Evolutionary conservation across 2,329 filamentous ascomycete species (phyloP).

Genomic region (Pseudogymnoascus sp.): DNA sequence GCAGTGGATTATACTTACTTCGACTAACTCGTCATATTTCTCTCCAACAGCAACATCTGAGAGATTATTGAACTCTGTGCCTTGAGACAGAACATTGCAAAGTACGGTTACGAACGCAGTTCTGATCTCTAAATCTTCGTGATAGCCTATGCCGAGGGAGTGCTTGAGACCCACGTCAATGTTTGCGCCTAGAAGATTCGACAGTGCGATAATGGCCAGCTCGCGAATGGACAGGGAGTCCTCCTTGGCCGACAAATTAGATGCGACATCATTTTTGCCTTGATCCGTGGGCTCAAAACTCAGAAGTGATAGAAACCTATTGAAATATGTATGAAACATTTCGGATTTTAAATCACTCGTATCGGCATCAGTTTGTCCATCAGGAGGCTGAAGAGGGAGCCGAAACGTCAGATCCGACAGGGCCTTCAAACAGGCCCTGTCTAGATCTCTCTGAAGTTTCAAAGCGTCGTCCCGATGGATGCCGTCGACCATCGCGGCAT

Average conservation of each 20-base stretch:
- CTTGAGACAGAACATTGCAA: slow-evolving; percentile 62
- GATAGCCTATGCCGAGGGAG: slow-evolving; percentile 60
- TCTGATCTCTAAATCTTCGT: slow-evolving; percentile 60
- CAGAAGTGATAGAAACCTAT: slow-evolving; percentile 56
- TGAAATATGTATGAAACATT: slow-evolving; percentile 66
- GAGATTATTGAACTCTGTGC: slow-evolving; percentile 60
- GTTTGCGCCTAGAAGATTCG: slow-evolving; percentile 61
- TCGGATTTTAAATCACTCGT: slow-evolving; percentile 61
- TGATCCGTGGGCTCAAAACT: slow-evolving; percentile 45
- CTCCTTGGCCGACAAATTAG: slow-evolving; percentile 37
- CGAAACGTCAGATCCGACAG: slow-evolving; percentile 59
- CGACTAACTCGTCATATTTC: slow-evolving; percentile 57
- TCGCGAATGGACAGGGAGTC: slow-evolving; percentile 49
- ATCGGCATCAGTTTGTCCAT: slow-evolving; percentile 56
- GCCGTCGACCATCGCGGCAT: slow-evolving; percentile 29
- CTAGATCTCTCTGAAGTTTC: slow-evolving; percentile 55
- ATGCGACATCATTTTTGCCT: slow-evolving; percentile 34
- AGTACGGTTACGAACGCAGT: slow-evolving; percentile 63
- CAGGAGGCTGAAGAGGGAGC: slow-evolving; percentile 55
- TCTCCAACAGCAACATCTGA: slow-evolving; percentile 59
- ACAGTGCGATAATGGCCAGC: slow-evolving; percentile 57
- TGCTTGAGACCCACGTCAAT: slow-evolving; percentile 64
- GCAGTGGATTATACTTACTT: slow-evolving; percentile 32
- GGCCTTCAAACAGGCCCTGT: slow-evolving; percentile 55
- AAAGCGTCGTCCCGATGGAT: slow-evolving; percentile 47